Base-by-base conservation (phyloP, 1,284 basidiomycete species). In the Agroathelia rolfsii region DNA sequence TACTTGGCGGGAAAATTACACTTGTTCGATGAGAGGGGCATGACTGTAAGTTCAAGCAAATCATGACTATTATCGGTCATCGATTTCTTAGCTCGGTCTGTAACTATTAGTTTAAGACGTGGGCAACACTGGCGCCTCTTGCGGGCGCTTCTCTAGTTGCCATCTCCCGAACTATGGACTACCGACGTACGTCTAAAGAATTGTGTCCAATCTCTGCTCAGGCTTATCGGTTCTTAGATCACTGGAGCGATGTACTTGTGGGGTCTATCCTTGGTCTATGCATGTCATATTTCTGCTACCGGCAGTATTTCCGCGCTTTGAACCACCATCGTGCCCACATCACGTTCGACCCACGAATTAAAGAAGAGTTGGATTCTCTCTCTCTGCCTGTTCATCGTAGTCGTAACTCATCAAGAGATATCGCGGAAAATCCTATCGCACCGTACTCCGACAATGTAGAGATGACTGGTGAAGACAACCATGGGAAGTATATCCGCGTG, bases 1-100 rank as follows among this genome's bases (percentile, higher is more conserved):
- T 88, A 84, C 47, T 54, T 81, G 2, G 69, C 72, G 3, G 81
- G 80, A n/a, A 87, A 87, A 52, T 56, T 85, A 39, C 81, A 76
- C 46, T 52, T 85, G 8, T 84, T 78, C 44, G 78, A 84, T 47
- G 54, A 53, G 22, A 60, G 69, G 8, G 80, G 79, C 8, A 63
- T 79, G 47, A 59, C 74, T 6, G 69, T 76, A 31, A 42, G 67
- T 48, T 20, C n/a, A n/a, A n/a, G n/a, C 8, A 4, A 13, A 13
- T 6, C 15, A 2, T 18, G 29, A n/a, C 8, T 30, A 21, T 40
- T 6, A 11, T 17, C 15, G 6, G 17, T 10, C 3, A 13, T 24
- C 23, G 16, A 16, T 28, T 7, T 10, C n/a, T n/a, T n/a, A n/a
- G 1, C 9, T 13, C 4, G 17, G 12, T 3, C 8, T 30, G 26